phyloP scores from a whole-genome alignment of 2,329 filamentous ascomycete species.

The Penicillium sp. region DNA sequence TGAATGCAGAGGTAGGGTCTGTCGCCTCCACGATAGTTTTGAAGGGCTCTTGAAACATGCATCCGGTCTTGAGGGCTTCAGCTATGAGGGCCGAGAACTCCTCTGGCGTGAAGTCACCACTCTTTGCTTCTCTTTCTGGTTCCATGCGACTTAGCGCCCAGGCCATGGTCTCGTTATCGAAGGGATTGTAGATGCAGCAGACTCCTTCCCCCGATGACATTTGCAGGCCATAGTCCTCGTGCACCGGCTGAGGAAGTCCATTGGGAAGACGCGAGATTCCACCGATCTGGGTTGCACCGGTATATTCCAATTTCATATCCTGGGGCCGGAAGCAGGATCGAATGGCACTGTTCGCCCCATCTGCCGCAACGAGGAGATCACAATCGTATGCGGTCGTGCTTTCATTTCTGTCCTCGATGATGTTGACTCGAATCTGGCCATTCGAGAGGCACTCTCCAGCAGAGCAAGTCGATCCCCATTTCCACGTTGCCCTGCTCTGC shows the following conservation, averaged over 20 bases:
- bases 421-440: constrained; percentile 8
- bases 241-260: constrained; percentile 31
- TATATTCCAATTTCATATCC: constrained; percentile 38
- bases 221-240: constrained; percentile 2
- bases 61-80: constrained; percentile 26
- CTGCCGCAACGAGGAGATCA: constrained; percentile 48
- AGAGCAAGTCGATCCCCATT: constrained; percentile 5
- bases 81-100: background rate
- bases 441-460: constrained; percentile 5
- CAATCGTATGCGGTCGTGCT: constrained; percentile 28
- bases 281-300: constrained; percentile 42
- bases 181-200: constrained; percentile 5
- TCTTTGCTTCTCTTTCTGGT: constrained; percentile 3
- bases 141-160: constrained; percentile 1
- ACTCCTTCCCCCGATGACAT: constrained; percentile 8
- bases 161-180: constrained; percentile 1
- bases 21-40: constrained; percentile 42
- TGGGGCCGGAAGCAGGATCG: constrained; percentile 39
- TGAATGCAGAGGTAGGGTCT: constrained; percentile 35
- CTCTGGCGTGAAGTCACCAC: background rate
- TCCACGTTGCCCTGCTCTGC: background rate
- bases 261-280: constrained; percentile 39
- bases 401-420: constrained; percentile 41
- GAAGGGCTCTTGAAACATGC: constrained; percentile 43
- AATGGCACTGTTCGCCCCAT: constrained; percentile 47